Evolutionary conservation across 2,329 filamentous ascomycete species (phyloP).

Genomic region (Chaetomiaceae sp.): DNA sequence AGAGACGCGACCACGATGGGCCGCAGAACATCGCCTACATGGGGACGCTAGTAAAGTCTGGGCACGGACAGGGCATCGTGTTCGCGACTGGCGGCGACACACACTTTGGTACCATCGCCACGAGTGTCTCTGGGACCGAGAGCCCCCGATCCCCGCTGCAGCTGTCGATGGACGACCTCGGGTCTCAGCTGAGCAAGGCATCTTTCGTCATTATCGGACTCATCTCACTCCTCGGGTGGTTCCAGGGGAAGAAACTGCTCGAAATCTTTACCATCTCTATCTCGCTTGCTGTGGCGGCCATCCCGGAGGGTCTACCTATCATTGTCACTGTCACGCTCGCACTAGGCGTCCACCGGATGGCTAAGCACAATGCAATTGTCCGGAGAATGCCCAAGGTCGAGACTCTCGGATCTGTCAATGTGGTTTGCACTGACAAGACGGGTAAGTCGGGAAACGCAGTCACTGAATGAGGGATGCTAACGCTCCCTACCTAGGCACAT

Average conservation of each 20-base stretch:
- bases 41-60: slow-evolving; percentile 92
- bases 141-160: slow-evolving; percentile 92
- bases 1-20: slow-evolving; percentile 61
- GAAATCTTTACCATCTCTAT: slow-evolving; percentile 98
- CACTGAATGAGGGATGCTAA: not conserved
- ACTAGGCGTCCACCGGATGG: slow-evolving; percentile 93
- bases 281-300: slow-evolving; percentile 90
- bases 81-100: slow-evolving; percentile 91
- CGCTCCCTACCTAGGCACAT: slow-evolving; percentile 54
- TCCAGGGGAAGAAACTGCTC: slow-evolving; percentile 82
- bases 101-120: slow-evolving; percentile 93
- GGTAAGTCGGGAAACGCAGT: slow-evolving; percentile 38
- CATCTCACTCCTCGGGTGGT: slow-evolving; percentile 84
- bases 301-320: slow-evolving; percentile 92
- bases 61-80: slow-evolving; percentile 93
- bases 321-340: slow-evolving; percentile 97
- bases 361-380: slow-evolving; percentile 89
- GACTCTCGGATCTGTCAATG: slow-evolving; percentile 95
- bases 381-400: slow-evolving; percentile 94
- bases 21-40: slow-evolving; percentile 91
- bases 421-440: slow-evolving; percentile 99
- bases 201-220: slow-evolving; percentile 92
- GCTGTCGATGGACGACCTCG: slow-evolving; percentile 94
- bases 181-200: slow-evolving; percentile 92
- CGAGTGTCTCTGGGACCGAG: slow-evolving; percentile 90